Percentiles rank a stretch among this genome's conserved stretches.
Evolutionary conservation across 257 asterid species (phyloP).

Genomic region (Nemophila menziesii): DNA sequence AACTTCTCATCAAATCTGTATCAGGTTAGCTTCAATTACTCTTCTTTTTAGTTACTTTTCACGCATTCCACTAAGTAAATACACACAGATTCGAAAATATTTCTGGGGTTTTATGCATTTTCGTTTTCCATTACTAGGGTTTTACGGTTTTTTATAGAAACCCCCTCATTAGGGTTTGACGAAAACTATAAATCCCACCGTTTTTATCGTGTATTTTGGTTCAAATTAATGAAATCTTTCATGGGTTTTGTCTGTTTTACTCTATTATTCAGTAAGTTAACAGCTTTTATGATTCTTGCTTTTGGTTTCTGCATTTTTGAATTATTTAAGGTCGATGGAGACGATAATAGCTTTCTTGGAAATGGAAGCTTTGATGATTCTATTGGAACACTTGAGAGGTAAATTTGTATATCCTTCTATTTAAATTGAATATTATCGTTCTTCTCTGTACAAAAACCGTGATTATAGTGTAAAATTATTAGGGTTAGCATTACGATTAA

Average conservation of each 20-base stretch:
- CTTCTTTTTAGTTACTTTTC: neutral
- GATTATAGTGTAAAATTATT: slow-evolving; percentile 18
- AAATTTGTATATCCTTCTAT: slow-evolving; percentile 8
- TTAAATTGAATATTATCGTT: slow-evolving; percentile 13
- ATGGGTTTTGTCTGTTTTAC: slow-evolving; percentile 13
- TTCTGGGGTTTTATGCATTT: neutral
- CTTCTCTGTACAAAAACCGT: no score
- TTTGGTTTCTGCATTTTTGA: slow-evolving; percentile 12
- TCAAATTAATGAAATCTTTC: slow-evolving; percentile 7
- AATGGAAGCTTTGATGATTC: slow-evolving; percentile 27
- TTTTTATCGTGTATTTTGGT: slow-evolving; percentile 13
- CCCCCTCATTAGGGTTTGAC: slow-evolving; percentile 45
- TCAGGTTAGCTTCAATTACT: slow-evolving; percentile 12
- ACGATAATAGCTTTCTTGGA: slow-evolving; percentile 4
- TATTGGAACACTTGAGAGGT: slow-evolving; percentile 31
- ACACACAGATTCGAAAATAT: neutral
- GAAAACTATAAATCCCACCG: slow-evolving; percentile 17
- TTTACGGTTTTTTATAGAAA: slow-evolving; percentile 21
- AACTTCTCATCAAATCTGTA: slow-evolving; percentile 6
- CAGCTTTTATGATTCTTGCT: slow-evolving; percentile 6
- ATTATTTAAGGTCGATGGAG: slow-evolving; percentile 28
- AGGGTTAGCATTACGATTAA: slow-evolving; percentile 36
- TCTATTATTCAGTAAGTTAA: slow-evolving; percentile 13
- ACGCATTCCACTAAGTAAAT: neutral
- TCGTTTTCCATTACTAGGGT: slow-evolving; percentile 35